Base-by-base conservation (phyloP, 2,329 filamentous ascomycete genomes). In the Fusarium sacchari region DNA sequence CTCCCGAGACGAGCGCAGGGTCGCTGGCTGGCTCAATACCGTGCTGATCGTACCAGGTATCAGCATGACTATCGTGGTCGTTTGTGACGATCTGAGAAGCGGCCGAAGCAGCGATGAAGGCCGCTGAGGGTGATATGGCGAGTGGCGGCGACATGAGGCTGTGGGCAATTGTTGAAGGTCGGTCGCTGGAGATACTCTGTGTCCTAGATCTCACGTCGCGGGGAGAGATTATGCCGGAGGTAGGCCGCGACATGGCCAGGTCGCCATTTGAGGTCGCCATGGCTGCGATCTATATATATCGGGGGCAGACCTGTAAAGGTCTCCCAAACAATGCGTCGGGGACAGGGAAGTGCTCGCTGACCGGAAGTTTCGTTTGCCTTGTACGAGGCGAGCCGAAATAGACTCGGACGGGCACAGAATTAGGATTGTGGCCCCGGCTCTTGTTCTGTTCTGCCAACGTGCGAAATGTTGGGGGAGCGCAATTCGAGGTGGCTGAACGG, bases 31-130 rank as follows among this genome's bases (percentile, higher is more conserved):
- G 88, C 73, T 91, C 89, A 62, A 92, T 87, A 57, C 90, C 90
- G 74, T 93, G 88, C 70, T 92, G 88, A 78, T 93, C 90, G 77
- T 91, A 90, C 87, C 92, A 92, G 57, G 90, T 86, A 75, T 91
- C 90, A 66, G 91, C 88, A 79, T 93, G 91, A 74, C 89, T 91
- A 79, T 96, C 93, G 82, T 96, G 92, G 79, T 97, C 92, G 79
- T 95, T 94, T 66, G 94, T 96, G 76, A 98, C 92, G 71, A 97
- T 96, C 81, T 98, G 94, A 24, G 94, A 95, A 58, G 96, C 96
- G 66, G 96, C 94, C 50, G 94, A 92, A 37, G 91, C 87, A 52
- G 96, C 95, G 78, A 99, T 95, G 83, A 97, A 99, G 24, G 91
- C 93, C 36, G 96, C 92, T 74, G 92, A 87, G 15, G 96, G 96